These are phyloP conservation scores for Rhodotorula sp. DNA, from an alignment of 1,284 basidiomycete genomes.

Conservation along the genomic window DNA sequence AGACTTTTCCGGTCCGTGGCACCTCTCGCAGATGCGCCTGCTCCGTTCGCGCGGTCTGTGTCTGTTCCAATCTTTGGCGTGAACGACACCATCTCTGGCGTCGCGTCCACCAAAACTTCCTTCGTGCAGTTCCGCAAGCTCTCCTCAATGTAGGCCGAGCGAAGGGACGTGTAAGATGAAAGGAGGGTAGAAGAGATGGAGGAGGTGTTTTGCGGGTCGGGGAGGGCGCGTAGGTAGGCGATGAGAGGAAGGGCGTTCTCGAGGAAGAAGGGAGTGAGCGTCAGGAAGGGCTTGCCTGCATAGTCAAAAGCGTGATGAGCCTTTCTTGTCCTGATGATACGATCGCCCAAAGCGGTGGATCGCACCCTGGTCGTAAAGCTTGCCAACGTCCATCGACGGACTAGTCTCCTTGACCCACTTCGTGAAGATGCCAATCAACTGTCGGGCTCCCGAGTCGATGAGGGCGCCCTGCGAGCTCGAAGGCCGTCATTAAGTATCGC, in stretches of 20 bases:
- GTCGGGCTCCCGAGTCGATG: conserved; percentile 30
- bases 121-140: conserved; percentile 20
- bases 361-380: conserved; percentile 35
- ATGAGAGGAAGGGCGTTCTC: conserved; percentile 36
- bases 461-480: conserved; percentile 15
- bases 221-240: conserved; percentile 35
- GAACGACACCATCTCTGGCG: conserved; percentile 1
- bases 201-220: conserved; percentile 19
- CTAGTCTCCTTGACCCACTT: conserved; percentile 36
- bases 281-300: conserved; percentile 37
- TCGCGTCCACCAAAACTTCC: conserved; percentile 35
- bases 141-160: conserved; percentile 30
- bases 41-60: neutral
- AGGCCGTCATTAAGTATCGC: neutral
- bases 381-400: conserved; percentile 34
- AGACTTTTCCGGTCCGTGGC: conserved; percentile 16
- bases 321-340: too few relatives aligned
- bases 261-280: conserved; percentile 31
- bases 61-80: neutral
- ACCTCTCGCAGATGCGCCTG: neutral
- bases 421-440: conserved; percentile 32
- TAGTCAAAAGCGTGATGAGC: too few relatives aligned
- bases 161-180: conserved; percentile 15
- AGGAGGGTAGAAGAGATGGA: conserved; percentile 3
- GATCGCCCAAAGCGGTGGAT: too few relatives aligned